Conservation (phyloP, 1,139 yeast species). For the Yarrowia galli region DNA sequence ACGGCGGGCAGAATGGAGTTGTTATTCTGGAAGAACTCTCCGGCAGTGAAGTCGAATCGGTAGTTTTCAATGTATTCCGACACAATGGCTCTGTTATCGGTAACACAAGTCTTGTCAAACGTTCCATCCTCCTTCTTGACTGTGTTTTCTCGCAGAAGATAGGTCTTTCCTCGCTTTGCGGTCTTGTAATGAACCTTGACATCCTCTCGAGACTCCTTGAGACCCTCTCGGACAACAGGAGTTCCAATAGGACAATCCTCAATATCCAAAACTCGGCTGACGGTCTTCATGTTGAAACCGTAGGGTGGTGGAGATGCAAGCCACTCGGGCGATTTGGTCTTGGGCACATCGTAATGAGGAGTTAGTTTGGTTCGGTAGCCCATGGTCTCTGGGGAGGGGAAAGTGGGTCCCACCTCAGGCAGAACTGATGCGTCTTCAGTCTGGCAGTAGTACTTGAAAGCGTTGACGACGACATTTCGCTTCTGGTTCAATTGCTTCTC, state of each 20-base stretch:
- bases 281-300: conserved; percentile 87
- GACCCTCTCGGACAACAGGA: conserved; percentile 71
- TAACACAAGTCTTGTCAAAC: conserved; percentile 57
- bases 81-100: conserved; percentile 79
- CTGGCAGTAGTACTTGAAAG: conserved; percentile 77
- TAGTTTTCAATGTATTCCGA: conserved; percentile 74
- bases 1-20: conserved; percentile 87
- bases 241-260: conserved; percentile 96
- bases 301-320: conserved; percentile 66
- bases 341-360: conserved; percentile 93
- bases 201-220: conserved; percentile 69
- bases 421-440: conserved; percentile 54
- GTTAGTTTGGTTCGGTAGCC: conserved; percentile 90
- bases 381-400: conserved; percentile 79
- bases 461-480: conserved; percentile 76
- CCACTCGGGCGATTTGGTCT: conserved; percentile 49
- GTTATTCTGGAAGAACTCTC: conserved; percentile 95
- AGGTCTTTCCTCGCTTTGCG: conserved; percentile 86
- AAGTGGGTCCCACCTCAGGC: conserved; percentile 71
- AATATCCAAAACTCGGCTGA: conserved; percentile 82
- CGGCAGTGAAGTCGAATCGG: conserved; percentile 87
- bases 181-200: conserved; percentile 58
- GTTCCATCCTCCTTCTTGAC: conserved; percentile 49
- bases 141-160: conserved; percentile 81
- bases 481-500: conserved; percentile 75